Percentiles rank a stretch among this genome's conserved stretches.
Evolutionary conservation across 2,329 filamentous ascomycete species (phyloP).

Genomic region (Scorias spongiosa): DNA sequence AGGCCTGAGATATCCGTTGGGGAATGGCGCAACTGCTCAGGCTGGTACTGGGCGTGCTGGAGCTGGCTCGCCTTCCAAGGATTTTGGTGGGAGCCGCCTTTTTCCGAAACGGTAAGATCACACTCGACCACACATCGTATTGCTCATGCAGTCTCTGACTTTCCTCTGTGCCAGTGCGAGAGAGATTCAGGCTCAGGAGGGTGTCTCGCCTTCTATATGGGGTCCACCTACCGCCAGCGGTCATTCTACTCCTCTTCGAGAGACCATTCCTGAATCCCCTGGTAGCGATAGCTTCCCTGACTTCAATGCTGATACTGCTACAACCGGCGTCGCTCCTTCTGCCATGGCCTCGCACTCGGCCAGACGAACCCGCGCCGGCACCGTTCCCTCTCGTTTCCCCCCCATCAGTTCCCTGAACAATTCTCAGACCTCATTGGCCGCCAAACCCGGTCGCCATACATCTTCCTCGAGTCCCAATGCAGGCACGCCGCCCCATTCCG

Average conservation of each 20-base stretch:
- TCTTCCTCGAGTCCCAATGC: slow-evolving; percentile 79
- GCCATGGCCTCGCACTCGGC: slow-evolving; percentile 12
- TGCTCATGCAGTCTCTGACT: slow-evolving; percentile 1
- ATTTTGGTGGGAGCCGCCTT: slow-evolving; percentile 57
- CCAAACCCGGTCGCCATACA: slow-evolving; percentile 71
- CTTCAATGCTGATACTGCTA: slow-evolving; percentile 39
- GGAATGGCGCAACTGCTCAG: slow-evolving; percentile 39
- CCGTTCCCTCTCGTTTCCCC: slow-evolving; percentile 88
- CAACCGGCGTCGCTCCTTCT: slow-evolving; percentile 10
- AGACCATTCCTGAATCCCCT: slow-evolving; percentile 94
- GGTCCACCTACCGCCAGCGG: slow-evolving; percentile 91
- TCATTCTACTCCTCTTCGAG: slow-evolving; percentile 86
- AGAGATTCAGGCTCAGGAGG: slow-evolving; percentile 95
- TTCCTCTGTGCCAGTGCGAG: slow-evolving; percentile 48
- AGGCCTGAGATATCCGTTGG: slow-evolving; percentile 55
- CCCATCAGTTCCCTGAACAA: slow-evolving; percentile 51
- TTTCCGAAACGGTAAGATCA: slow-evolving; percentile 77
- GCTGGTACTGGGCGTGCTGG: slow-evolving; percentile 54
- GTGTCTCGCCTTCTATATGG: slow-evolving; percentile 62
- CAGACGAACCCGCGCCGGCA: slow-evolving; percentile 78
- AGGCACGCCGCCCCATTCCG: slow-evolving; percentile 23
- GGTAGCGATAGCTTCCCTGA: slow-evolving; percentile 86
- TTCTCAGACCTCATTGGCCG: slow-evolving; percentile 43
- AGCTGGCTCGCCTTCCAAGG: slow-evolving; percentile 92
- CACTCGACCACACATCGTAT: neutral